Conservation (phyloP, 148 eudicot genomes). For the Nepenthes mirabilis region DNA sequence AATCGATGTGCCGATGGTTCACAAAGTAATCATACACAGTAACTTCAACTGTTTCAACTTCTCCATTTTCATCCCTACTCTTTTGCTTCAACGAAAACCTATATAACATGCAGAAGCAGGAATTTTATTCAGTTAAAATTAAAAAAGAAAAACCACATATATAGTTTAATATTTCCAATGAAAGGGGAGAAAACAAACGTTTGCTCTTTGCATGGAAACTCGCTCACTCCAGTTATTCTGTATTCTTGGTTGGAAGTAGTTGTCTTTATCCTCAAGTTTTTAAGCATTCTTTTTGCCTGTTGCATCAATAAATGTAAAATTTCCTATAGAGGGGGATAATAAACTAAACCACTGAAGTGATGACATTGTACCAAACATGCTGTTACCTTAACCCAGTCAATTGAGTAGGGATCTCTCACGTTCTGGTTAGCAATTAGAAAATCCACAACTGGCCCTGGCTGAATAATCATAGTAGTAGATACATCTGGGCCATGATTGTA, state of each 20-base stretch:
- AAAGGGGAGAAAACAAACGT: constrained; percentile 7
- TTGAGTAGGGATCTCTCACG: constrained; percentile 17
- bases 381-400: constrained; percentile 31
- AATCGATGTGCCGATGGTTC: constrained; percentile 45
- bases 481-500: constrained; percentile 37
- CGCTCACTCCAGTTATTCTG: constrained; percentile 52
- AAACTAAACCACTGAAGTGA: neutral
- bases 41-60: constrained; percentile 37
- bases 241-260: constrained; percentile 32
- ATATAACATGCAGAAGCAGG: neutral
- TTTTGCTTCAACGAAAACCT: constrained; percentile 71
- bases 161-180: neutral
- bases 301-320: neutral
- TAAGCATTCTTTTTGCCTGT: constrained; percentile 47
- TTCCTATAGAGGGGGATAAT: neutral
- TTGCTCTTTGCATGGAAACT: constrained; percentile 32
- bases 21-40: constrained; percentile 87
- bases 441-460: constrained; percentile 28
- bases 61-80: constrained; percentile 40
- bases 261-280: constrained; percentile 36
- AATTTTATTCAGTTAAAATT: neutral
- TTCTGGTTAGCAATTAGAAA: constrained; percentile 35
- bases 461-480: constrained; percentile 81
- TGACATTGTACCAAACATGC: too few relatives aligned
- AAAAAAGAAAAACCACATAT: too few relatives aligned